Conservation (phyloP, 2,329 filamentous ascomycete genomes). For the Ploettnerulaceae sp. region DNA sequence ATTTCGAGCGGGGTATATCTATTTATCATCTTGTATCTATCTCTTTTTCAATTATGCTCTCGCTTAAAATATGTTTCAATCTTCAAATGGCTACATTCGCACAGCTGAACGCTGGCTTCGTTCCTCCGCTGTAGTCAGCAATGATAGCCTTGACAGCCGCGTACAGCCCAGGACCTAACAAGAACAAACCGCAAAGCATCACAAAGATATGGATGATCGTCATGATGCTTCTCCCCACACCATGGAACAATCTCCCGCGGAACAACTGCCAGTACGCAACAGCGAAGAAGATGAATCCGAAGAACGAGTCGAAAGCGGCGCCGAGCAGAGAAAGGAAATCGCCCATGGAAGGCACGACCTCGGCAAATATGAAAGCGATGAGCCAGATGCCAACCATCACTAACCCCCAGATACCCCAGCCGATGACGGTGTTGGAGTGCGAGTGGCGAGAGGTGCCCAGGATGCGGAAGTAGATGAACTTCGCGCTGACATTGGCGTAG, state of each 20-base stretch:
- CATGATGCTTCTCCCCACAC: slow-evolving; percentile 36
- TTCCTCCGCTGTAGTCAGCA: slow-evolving; percentile 42
- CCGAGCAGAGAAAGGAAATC: slow-evolving; percentile 45
- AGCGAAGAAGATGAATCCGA: slow-evolving; percentile 48
- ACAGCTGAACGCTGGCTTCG: slow-evolving; percentile 46
- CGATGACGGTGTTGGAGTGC: slow-evolving; percentile 43
- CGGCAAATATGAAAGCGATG: slow-evolving; percentile 43
- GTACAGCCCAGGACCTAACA: slow-evolving; percentile 48
- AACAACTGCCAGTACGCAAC: slow-evolving; percentile 45
- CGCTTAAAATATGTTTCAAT: too few species aligned
- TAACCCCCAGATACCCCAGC: slow-evolving; percentile 42
- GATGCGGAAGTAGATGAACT: slow-evolving; percentile 42
- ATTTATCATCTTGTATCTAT: too few species aligned
- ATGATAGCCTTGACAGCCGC: slow-evolving; percentile 49
- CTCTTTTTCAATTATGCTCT: too few species aligned
- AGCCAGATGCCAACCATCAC: slow-evolving; percentile 42
- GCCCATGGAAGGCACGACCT: slow-evolving; percentile 46
- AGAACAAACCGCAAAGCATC: slow-evolving; percentile 42
- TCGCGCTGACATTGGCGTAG: slow-evolving; percentile 45
- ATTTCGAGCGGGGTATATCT: too few species aligned
- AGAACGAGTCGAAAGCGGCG: slow-evolving; percentile 45
- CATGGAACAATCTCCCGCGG: slow-evolving; percentile 37
- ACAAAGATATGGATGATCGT: slow-evolving; percentile 43
- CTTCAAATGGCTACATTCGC: slow-evolving; percentile 43
- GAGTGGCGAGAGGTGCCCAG: slow-evolving; percentile 42